Evolutionary conservation across 2,329 filamentous ascomycete species (phyloP).

Genomic region (Graphiopsis chlorocephala): DNA sequence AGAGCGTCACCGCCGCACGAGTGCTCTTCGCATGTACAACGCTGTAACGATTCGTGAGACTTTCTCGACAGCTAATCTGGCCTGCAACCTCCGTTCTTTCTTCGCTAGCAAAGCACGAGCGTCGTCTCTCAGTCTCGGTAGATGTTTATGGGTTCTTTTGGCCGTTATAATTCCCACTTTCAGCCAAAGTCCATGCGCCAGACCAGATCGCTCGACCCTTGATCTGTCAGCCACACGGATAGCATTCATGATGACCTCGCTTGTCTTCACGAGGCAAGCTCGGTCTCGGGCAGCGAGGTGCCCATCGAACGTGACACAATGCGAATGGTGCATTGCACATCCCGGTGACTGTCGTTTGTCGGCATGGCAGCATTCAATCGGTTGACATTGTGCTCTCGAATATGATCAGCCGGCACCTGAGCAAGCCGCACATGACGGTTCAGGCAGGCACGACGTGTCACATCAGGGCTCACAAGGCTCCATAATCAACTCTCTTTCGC

Average conservation of each 20-base stretch:
- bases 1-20: conserved; percentile 1
- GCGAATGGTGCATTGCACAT: background rate
- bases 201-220: background rate
- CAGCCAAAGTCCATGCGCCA: background rate
- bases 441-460: background rate
- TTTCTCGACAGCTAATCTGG: background rate
- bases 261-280: conserved; percentile 1
- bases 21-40: background rate
- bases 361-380: background rate
- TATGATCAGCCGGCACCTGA: conserved; percentile 5
- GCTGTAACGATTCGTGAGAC: conserved; percentile 3
- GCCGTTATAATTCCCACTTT: conserved; percentile 1
- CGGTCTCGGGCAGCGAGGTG: background rate
- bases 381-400: background rate
- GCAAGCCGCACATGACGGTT: background rate
- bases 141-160: background rate
- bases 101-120: background rate
- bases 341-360: background rate
- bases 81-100: background rate
- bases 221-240: background rate
- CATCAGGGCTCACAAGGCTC: background rate
- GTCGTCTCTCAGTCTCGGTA: background rate
- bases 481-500: background rate
- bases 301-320: background rate
- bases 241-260: background rate